A percentile compares a stretch with the other conserved stretches of the same genome.
Evolutionary conservation across 2,329 filamentous ascomycete genomes (phyloP).

Genomic region (Polytolypa hystricis): DNA sequence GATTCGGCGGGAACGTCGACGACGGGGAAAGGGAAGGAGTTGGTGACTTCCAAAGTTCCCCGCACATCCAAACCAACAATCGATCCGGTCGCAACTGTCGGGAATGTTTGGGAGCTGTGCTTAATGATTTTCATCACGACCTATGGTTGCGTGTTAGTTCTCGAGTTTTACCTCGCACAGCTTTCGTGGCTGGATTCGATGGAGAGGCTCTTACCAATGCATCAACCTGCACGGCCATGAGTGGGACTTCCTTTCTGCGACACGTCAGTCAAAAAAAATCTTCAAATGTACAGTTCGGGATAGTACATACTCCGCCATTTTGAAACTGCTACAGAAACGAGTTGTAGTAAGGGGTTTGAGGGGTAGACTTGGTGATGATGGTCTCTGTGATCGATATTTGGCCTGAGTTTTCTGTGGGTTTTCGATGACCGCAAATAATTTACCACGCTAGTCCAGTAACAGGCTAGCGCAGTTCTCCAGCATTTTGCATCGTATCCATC

Average conservation of each 20-base stretch:
- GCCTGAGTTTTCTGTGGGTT: conserved; percentile 4
- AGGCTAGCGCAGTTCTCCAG: neutral
- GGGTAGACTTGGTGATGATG: neutral
- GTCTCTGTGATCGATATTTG: conserved; percentile 1
- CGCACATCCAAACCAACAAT: conserved; percentile 88
- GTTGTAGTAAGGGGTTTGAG: neutral
- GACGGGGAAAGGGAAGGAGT: conserved; percentile 86
- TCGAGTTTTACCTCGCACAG: neutral
- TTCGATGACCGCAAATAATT: conserved; percentile 5
- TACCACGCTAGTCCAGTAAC: neutral
- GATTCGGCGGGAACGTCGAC: conserved; percentile 60
- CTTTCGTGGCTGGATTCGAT: no score
- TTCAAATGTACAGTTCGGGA: neutral
- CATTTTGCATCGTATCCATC: neutral
- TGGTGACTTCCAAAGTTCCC: conserved; percentile 76
- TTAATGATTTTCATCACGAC: conserved; percentile 98
- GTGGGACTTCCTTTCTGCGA: conserved; percentile 53
- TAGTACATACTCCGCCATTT: conserved; percentile 13
- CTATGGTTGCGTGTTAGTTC: conserved; percentile 36
- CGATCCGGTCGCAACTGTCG: conserved; percentile 77
- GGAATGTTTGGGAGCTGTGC: conserved; percentile 80
- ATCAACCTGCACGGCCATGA: conserved; percentile 87
- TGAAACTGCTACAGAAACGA: conserved; percentile 3
- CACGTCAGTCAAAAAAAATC: conserved; percentile 9
- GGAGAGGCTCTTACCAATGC: conserved; percentile 58